Conservation (phyloP, 2,329 filamentous ascomycete species). For the Trichoderma sp. region DNA sequence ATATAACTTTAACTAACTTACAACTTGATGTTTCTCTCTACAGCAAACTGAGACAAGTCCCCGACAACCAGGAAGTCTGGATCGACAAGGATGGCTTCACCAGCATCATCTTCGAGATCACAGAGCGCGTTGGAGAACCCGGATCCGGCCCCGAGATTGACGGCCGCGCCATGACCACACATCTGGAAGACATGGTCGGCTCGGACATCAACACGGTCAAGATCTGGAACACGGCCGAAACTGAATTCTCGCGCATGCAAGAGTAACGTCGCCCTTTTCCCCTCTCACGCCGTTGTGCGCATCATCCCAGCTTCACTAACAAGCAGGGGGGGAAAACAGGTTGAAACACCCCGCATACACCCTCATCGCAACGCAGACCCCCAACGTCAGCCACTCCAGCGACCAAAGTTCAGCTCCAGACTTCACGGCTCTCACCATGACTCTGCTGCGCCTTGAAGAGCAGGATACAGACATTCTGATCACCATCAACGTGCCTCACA, state of each 20-base stretch:
- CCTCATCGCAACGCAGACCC: constrained; percentile 63
- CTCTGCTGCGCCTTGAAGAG: constrained; percentile 71
- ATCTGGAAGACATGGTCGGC: constrained; percentile 67
- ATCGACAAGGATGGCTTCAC: constrained; percentile 81
- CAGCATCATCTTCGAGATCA: constrained; percentile 86
- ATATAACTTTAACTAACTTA: not conserved
- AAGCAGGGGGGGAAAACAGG: constrained; percentile 23
- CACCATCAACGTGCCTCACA: constrained; percentile 84
- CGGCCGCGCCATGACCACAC: constrained; percentile 65
- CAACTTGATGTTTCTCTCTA: constrained; percentile 16
- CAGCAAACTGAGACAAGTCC: constrained; percentile 71
- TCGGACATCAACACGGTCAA: constrained; percentile 61
- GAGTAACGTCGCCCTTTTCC: constrained; percentile 38
- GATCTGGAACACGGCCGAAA: constrained; percentile 64
- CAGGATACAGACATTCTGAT: constrained; percentile 79
- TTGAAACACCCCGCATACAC: constrained; percentile 60
- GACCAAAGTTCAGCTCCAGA: constrained; percentile 46
- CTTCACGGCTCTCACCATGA: constrained; percentile 73
- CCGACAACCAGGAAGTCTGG: constrained; percentile 89
- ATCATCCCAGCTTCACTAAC: not conserved
- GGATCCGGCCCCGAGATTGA: constrained; percentile 58
- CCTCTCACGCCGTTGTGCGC: not conserved
- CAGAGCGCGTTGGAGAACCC: constrained; percentile 67
- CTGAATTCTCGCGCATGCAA: constrained; percentile 52
- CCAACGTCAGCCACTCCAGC: constrained; percentile 35